Percentiles rank a stretch among this genome's conserved stretches.
Conservation (phyloP, 148 eudicot species). For the Cornus controversa region DNA sequence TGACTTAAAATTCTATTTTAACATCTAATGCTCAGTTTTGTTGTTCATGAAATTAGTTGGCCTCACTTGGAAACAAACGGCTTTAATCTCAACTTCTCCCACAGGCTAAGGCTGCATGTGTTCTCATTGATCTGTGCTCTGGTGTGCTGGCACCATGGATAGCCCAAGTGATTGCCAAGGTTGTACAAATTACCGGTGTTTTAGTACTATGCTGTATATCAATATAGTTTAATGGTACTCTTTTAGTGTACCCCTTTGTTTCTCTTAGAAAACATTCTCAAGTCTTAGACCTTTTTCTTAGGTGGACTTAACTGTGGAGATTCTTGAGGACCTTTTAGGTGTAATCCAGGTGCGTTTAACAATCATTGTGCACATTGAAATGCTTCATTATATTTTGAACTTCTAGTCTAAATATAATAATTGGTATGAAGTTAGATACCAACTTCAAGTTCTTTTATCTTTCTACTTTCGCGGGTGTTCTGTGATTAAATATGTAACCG, state of each 20-base stretch:
- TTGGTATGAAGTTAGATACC: not conserved
- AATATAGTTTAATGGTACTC: not conserved
- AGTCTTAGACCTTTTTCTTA: slow-evolving; percentile 17
- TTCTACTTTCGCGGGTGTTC: not conserved
- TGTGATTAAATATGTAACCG: not conserved
- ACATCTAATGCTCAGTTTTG: not conserved
- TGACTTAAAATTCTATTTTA: not conserved
- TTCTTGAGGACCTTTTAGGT: slow-evolving; percentile 78
- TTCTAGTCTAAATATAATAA: not conserved
- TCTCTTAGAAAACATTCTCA: slow-evolving; percentile 1
- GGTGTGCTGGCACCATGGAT: slow-evolving; percentile 75
- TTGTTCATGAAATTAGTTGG: not conserved
- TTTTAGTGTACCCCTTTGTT: not conserved
- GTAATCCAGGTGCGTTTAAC: slow-evolving; percentile 58
- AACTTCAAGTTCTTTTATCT: not conserved
- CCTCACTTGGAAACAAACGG: slow-evolving; percentile 9
- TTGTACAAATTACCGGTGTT: slow-evolving; percentile 12
- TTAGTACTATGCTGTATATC: slow-evolving; percentile 1
- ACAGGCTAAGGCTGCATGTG: slow-evolving; percentile 77
- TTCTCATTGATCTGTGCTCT: slow-evolving; percentile 76
- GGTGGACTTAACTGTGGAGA: slow-evolving; percentile 82
- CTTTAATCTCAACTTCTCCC: slow-evolving; percentile 19
- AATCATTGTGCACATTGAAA: not conserved
- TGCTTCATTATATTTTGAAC: not conserved
- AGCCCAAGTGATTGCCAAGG: slow-evolving; percentile 76